Conservation (phyloP, 2,329 filamentous ascomycete species). For the Talaromyces sp. region DNA sequence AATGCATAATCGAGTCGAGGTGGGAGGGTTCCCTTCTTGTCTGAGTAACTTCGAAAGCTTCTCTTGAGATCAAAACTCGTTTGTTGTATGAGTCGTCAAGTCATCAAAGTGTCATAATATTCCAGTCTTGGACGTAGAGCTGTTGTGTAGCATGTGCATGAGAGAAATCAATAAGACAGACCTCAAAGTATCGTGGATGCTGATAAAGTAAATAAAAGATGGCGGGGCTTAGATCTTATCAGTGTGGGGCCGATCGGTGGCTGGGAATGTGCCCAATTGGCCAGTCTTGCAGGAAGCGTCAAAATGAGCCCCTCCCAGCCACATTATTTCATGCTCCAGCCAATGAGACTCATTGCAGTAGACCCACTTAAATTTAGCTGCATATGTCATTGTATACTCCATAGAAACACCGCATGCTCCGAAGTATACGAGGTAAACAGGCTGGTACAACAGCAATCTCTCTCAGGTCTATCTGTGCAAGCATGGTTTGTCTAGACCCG, state of each 20-base stretch:
- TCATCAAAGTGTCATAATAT: no score
- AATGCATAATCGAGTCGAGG: neutral
- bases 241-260: neutral
- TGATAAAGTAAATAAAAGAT: slow-evolving; percentile 6
- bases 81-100: neutral
- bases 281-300: neutral
- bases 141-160: neutral
- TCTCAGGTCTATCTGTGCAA: no score
- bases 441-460: no score
- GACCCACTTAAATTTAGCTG: neutral
- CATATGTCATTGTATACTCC: neutral
- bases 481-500: no score
- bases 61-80: neutral
- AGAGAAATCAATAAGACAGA: neutral
- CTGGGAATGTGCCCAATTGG: neutral
- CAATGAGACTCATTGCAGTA: neutral
- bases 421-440: no score
- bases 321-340: neutral
- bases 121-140: neutral
- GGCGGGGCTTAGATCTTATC: slow-evolving; percentile 10
- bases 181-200: neutral
- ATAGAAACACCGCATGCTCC: neutral
- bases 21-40: neutral
- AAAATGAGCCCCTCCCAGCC: slow-evolving; percentile 6
- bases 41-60: neutral